Base-by-base conservation (phyloP, 805 yeast species). In the Priceomyces fermenticarens region DNA sequence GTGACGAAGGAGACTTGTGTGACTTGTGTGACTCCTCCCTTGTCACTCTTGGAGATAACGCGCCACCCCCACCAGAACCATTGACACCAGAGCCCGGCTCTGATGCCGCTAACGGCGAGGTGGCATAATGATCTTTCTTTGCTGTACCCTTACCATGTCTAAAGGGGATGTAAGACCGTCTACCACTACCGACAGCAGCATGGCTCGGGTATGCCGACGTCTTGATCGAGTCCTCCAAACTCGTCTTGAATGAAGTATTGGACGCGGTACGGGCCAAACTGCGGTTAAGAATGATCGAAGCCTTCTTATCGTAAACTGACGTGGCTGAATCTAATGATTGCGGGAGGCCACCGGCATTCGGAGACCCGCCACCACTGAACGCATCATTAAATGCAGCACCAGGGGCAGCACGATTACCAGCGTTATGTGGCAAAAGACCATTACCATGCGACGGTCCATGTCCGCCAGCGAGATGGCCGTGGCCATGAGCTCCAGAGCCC, bases 291-390 rank as follows among this genome's bases (percentile, higher is more conserved):
- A 85, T 83, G n/a, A 80, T 76, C 23, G 88, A 80, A 1, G 85
- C 93, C 57, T 84, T 85, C 58, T 82, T 83, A 55, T 85, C 95
- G 54, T 85, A 85, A 0, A 85, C 74, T 52, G 81, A 85, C 0
- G 93, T 90, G 1, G 83, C 89, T 2, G 85, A 78, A 46, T 83
- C 89, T 47, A 73, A 14, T 11, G 17, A 8, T 12, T 14, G 3
- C 13, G 20, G 17, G 12, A 10, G 14, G n/a, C 32, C 32, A 12
- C 13, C 10, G 32, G 32, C 8, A 30, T 11, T 30, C 32, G n/a
- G 32, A 30, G 32, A 8, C n/a, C n/a, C n/a, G n/a, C n/a, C n/a
- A n/a, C n/a, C n/a, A n/a, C n/a, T n/a, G n/a, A n/a, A n/a, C n/a
- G n/a, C n/a, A 8, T 20, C 25, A 5, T 8, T 8, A 20, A 20